phyloP scores from a whole-genome alignment of 140 eudicot species.

The Senecio squalidus region DNA sequence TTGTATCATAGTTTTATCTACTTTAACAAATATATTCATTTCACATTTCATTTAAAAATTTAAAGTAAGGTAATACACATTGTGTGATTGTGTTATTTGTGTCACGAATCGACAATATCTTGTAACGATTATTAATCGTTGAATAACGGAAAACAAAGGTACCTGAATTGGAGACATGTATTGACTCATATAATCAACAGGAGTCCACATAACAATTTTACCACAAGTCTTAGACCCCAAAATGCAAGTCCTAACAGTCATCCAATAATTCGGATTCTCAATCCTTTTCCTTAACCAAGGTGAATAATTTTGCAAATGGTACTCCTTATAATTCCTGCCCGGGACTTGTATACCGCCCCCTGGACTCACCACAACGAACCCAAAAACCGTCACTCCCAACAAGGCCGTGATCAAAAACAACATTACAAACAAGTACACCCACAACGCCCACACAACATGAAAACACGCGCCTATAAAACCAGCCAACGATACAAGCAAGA shows the following conservation, averaged over 20 bases:
- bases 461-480: slow-evolving; percentile 93
- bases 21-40: no score
- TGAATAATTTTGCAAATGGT: slow-evolving; percentile 57
- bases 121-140: neutral
- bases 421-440: slow-evolving; percentile 74
- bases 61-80: no score
- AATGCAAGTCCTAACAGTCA: slow-evolving; percentile 58
- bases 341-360: slow-evolving; percentile 70
- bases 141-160: neutral
- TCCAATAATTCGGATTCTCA: slow-evolving; percentile 52
- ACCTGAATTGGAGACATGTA: slow-evolving; percentile 94
- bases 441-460: slow-evolving; percentile 77
- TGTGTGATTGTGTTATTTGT: neutral
- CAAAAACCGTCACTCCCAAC: slow-evolving; percentile 63
- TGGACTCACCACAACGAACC: slow-evolving; percentile 69
- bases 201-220: slow-evolving; percentile 67
- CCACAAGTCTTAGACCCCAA: slow-evolving; percentile 82
- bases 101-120: neutral
- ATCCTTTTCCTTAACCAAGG: slow-evolving; percentile 76
- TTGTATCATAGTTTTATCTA: no score
- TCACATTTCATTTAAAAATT: no score
- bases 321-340: slow-evolving; percentile 72
- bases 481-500: slow-evolving; percentile 66
- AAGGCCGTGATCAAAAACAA: slow-evolving; percentile 55
- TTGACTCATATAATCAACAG: slow-evolving; percentile 54